Evolutionary conservation across 78 protist species (phyloP), one percentile per base, ranked within the genome.

Genomic region (Pelomyxa schiedti): DNA sequence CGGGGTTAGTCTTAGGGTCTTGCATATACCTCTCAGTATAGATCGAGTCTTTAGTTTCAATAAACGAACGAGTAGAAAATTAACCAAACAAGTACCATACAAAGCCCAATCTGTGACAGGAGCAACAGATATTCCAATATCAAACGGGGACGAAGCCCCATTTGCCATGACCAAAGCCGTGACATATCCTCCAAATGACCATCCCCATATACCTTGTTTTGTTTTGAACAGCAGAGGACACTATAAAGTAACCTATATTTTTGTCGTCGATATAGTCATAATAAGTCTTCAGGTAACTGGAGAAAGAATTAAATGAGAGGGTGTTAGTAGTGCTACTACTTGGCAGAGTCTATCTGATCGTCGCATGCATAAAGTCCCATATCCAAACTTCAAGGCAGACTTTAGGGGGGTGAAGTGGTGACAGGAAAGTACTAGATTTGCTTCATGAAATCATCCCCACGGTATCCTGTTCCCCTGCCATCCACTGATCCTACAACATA

Each of bases 31-130:
- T 8, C 70, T 66, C 70, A 8, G 70, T 66, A 36, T 66, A 66
- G 29, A 24, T 24, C 24, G 63, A n/a, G 24, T 52, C 63, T 52
- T n/a, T 24, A 24, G 63, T n/a, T 24, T n/a, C 36, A 52, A 52
- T n/a, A 52, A 52, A 52, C 63, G 24, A 52, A 52, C 36, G 24
- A 52, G 24, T n/a, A 52, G 24, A 52, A 52, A 24, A n/a, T 52
- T 52, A 24, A 52, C 63, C 24, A 24, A 24, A n/a, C 37, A 30
- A n/a, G 29, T 29, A 9, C 9, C 70, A 9, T 66, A 66, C n/a
- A 66, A 66, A 9, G 64, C 37, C 70, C 70, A 66, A 36, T 66
- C 70, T 8, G 70, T 66, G 29, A 66, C 70, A 9, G 70, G 70
- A n/a, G 70, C 70, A 9, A 66, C 70, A 9, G 70, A 66, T 8